Evolutionary conservation across 306 rosid species (phyloP).

Genomic region (Cucurbita maxima): DNA sequence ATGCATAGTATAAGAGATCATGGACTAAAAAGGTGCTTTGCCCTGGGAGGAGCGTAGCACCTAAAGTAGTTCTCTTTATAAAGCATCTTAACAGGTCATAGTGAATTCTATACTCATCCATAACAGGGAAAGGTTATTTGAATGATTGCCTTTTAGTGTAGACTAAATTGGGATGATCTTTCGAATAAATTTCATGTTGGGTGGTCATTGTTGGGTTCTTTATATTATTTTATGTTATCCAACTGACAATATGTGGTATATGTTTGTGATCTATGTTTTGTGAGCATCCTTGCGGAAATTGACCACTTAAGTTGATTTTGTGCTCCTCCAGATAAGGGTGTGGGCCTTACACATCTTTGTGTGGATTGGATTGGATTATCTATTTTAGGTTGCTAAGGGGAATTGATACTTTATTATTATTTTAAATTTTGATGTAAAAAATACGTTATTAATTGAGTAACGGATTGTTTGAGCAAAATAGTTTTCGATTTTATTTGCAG

Average conservation of each 20-base stretch:
- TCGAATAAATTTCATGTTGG: conserved; percentile 13
- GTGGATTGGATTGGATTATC: conserved; percentile 7
- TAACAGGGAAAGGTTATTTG: not conserved
- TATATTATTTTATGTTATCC: conserved; percentile 10
- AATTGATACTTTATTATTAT: not conserved
- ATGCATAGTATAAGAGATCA: not conserved
- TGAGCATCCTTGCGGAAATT: conserved; percentile 11
- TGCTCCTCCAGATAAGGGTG: conserved; percentile 16
- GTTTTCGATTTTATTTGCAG: not conserved
- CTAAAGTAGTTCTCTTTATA: not conserved
- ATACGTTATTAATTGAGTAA: too few species aligned
- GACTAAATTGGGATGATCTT: conserved; percentile 2
- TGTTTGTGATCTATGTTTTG: not conserved
- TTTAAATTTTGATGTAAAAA: not conserved
- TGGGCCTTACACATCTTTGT: conserved; percentile 15
- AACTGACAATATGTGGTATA: not conserved
- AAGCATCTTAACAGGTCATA: conserved; percentile 1
- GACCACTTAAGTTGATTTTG: conserved; percentile 14
- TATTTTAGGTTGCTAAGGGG: not conserved
- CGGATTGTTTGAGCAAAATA: too few species aligned
- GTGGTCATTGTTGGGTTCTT: conserved; percentile 8
- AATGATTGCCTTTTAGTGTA: conserved; percentile 7
- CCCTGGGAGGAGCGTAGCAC: not conserved
- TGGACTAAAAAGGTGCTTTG: not conserved
- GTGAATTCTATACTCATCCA: conserved; percentile 7